Conservation (phyloP, 179 eudicot genomes). For the Silene noctiflora region DNA sequence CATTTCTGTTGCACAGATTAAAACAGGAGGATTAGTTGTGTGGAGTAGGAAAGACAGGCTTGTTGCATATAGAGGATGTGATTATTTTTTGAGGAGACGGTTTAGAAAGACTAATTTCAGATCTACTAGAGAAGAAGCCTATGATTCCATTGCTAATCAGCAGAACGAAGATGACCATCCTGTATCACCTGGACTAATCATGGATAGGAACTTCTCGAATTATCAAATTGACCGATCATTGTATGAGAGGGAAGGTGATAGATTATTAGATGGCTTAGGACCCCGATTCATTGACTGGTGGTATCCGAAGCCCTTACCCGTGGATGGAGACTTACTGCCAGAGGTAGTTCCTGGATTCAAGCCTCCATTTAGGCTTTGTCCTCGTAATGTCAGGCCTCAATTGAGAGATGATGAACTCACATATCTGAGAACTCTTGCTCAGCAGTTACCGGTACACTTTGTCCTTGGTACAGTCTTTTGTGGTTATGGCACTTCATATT, state of each 20-base stretch:
- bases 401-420: conserved; percentile 82
- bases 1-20: conserved; percentile 48
- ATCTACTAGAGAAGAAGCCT: conserved; percentile 19
- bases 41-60: conserved; percentile 77
- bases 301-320: conserved; percentile 92
- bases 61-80: conserved; percentile 77
- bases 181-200: conserved; percentile 16
- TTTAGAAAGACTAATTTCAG: conserved; percentile 13
- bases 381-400: conserved; percentile 52
- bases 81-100: conserved; percentile 30
- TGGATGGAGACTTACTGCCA: conserved; percentile 84
- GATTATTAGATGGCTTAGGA: conserved; percentile 89
- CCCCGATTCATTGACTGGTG: conserved; percentile 98
- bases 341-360: conserved; percentile 74
- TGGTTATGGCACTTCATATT: conserved; percentile 16
- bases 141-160: conserved; percentile 16
- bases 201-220: conserved; percentile 25
- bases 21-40: conserved; percentile 91
- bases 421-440: conserved; percentile 86
- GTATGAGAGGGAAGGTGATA: conserved; percentile 84
- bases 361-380: conserved; percentile 80
- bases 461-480: conserved; percentile 66
- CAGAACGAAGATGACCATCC: conserved; percentile 14
- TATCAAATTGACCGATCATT: conserved; percentile 40
- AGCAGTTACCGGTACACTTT: conserved; percentile 81